Conservation (phyloP, 2,329 filamentous ascomycete genomes). For the Macrophomina tecta region DNA sequence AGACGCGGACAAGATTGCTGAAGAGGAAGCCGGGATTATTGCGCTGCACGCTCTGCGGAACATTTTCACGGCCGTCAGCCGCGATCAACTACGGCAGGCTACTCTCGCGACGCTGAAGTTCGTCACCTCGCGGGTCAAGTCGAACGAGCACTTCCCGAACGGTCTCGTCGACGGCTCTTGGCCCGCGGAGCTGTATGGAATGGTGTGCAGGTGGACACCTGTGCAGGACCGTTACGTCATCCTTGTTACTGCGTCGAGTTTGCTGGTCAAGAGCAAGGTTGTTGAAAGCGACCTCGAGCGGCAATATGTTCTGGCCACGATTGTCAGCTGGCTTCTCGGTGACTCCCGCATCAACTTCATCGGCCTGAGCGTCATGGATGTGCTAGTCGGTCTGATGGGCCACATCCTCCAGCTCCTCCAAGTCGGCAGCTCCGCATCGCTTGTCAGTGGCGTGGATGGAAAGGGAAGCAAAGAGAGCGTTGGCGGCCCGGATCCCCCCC, state of each 20-base stretch:
- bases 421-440: constrained; percentile 56
- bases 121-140: constrained; percentile 54
- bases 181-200: constrained; percentile 81
- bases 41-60: constrained; percentile 86
- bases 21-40: constrained; percentile 84
- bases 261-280: constrained; percentile 70
- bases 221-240: constrained; percentile 95
- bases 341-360: constrained; percentile 88
- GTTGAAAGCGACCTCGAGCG: constrained; percentile 73
- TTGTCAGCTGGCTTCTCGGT: constrained; percentile 81
- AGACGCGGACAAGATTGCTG: constrained; percentile 87
- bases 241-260: constrained; percentile 80
- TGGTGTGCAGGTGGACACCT: constrained; percentile 84
- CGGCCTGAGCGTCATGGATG: constrained; percentile 94
- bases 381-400: constrained; percentile 82
- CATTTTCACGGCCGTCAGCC: constrained; percentile 82
- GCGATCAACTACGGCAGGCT: constrained; percentile 79
- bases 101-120: constrained; percentile 78
- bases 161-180: constrained; percentile 65
- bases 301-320: constrained; percentile 75
- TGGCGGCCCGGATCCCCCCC: constrained; percentile 30
- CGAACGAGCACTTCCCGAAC: constrained; percentile 38
- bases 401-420: constrained; percentile 81
- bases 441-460: constrained; percentile 38
- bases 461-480: constrained; percentile 27